Evolutionary conservation across 768 basidiomycete species (phyloP).

Genomic region (Daedaleopsis sinensis): DNA sequence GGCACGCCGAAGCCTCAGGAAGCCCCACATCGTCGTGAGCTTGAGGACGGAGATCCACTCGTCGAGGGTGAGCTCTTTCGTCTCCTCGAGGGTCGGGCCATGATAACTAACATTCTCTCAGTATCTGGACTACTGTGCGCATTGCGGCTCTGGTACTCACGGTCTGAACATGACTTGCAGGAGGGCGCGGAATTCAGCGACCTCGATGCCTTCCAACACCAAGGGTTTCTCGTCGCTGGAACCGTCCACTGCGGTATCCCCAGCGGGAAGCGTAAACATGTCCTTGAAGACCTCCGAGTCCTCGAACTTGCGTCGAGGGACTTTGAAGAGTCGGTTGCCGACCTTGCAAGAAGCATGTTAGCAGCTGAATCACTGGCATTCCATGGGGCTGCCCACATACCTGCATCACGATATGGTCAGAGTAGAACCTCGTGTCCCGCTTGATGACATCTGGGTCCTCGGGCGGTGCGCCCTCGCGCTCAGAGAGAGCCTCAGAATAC

Average conservation of each 20-base stretch:
- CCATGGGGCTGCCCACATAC: neutral
- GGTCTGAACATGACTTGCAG: constrained; percentile 24
- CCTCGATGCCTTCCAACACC: constrained; percentile 12
- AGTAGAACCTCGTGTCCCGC: neutral
- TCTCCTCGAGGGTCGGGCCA: neutral
- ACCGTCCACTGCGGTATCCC: constrained; percentile 15
- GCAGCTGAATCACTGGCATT: neutral
- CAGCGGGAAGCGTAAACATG: constrained; percentile 14
- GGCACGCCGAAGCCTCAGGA: constrained; percentile 10
- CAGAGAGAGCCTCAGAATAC: no score
- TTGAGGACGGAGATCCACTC: constrained; percentile 23
- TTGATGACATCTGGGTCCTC: neutral
- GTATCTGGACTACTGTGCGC: neutral
- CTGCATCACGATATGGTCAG: constrained; percentile 11
- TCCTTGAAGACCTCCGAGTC: constrained; percentile 26
- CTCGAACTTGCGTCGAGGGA: constrained; percentile 23
- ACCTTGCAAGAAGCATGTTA: constrained; percentile 9
- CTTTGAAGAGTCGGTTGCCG: constrained; percentile 21
- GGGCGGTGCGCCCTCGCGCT: no score
- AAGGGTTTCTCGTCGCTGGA: constrained; percentile 23
- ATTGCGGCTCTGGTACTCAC: constrained; percentile 6
- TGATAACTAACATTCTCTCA: constrained; percentile 13
- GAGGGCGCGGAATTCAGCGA: constrained; percentile 19
- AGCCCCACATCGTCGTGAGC: constrained; percentile 18
- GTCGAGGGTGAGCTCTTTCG: neutral